Conservation (phyloP, 192 early-diverging fungal genomes). For the Haplosporangium gracile region DNA sequence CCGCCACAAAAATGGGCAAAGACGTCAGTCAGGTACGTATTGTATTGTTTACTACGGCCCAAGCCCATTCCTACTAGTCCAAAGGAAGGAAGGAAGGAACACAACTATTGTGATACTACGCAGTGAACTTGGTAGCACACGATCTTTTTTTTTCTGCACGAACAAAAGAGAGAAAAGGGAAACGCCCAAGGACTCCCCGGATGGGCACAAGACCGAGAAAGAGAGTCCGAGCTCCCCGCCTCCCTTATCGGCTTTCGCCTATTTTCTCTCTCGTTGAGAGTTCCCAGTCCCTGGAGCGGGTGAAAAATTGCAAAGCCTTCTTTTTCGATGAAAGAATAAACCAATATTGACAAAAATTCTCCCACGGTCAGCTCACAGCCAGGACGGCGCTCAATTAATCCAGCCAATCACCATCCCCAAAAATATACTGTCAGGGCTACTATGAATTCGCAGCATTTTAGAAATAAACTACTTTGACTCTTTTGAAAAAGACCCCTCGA, state of each 20-base stretch:
- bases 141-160: conserved; percentile 1
- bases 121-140: neutral
- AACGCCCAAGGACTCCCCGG: neutral
- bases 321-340: no score
- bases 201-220: neutral
- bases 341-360: neutral
- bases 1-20: neutral
- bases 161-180: neutral
- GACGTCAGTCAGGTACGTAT: neutral
- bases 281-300: neutral
- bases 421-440: neutral
- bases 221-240: neutral
- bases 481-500: no score
- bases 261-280: neutral
- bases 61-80: neutral
- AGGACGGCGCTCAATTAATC: neutral
- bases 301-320: neutral
- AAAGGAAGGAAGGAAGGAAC: neutral
- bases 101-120: conserved; percentile 2
- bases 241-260: neutral
- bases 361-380: neutral
- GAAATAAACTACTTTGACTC: no score
- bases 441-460: no score
- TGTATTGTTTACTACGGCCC: neutral
- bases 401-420: neutral